These are phyloP conservation scores for Niebla homalea DNA, from an alignment of 495 filamentous ascomycete species.

Conservation along the genomic window DNA sequence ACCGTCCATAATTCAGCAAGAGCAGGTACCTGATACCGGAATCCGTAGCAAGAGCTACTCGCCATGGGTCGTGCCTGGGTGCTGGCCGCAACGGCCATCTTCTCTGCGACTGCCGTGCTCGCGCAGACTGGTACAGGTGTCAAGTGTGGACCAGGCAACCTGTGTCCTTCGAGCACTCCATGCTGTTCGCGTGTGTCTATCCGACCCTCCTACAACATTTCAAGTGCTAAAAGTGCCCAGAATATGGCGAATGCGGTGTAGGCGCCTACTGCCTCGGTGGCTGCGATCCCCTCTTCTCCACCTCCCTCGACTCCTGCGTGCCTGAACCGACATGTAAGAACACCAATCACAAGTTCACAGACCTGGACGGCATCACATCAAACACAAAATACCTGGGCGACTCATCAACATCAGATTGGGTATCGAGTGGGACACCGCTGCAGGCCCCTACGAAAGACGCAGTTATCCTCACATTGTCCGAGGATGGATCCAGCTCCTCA, in stretches of 20 bases:
- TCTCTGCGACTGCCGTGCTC: slow-evolving; percentile 23
- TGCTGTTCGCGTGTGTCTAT: slow-evolving; percentile 71
- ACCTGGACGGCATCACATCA: slow-evolving; percentile 49
- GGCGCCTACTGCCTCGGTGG: slow-evolving; percentile 94
- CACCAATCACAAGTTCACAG: slow-evolving; percentile 56
- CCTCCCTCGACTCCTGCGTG: slow-evolving; percentile 71
- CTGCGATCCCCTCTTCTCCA: slow-evolving; percentile 77
- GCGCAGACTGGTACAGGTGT: slow-evolving; percentile 22
- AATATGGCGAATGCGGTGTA: slow-evolving; percentile 86
- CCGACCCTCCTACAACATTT: not conserved
- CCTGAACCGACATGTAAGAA: slow-evolving; percentile 69
- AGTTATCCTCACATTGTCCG: slow-evolving; percentile 76
- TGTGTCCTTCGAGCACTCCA: slow-evolving; percentile 62
- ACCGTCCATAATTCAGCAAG: no score
- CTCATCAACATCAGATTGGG: slow-evolving; percentile 66
- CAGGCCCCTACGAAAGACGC: slow-evolving; percentile 37
- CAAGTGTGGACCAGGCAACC: slow-evolving; percentile 42
- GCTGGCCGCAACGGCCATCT: slow-evolving; percentile 19
- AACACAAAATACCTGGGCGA: slow-evolving; percentile 81
- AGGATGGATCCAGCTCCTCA: slow-evolving; percentile 49
- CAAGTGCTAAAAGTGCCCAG: slow-evolving; percentile 30
- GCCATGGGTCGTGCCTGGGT: slow-evolving; percentile 10
- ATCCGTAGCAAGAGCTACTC: not conserved
- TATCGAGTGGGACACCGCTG: slow-evolving; percentile 63
- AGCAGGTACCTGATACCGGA: no score